Conservation (phyloP, 129 eudicot species). For the Logfia minima region DNA sequence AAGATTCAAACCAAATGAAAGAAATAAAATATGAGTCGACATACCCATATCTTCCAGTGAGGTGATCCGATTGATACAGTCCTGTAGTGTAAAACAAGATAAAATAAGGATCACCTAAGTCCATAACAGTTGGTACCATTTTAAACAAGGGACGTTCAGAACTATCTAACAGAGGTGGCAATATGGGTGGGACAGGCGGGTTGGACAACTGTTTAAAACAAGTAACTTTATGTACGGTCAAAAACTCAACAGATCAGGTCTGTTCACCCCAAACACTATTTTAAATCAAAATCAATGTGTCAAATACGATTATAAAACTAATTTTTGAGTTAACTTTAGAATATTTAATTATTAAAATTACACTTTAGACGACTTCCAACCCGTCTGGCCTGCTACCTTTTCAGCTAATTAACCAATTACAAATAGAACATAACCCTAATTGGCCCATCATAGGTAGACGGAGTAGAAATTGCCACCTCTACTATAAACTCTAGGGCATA, state of each 20-base stretch:
- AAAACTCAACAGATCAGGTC: too few species aligned
- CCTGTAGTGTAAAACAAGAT: constrained; percentile 44
- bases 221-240: not conserved
- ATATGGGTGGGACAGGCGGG: not conserved
- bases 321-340: too few species aligned
- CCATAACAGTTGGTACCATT: constrained; percentile 9
- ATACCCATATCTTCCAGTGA: constrained; percentile 87
- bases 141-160: not conserved
- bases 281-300: too few species aligned
- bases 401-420: not conserved
- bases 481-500: not conserved
- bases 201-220: not conserved
- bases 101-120: not conserved
- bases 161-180: not conserved
- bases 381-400: too few species aligned
- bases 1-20: not conserved
- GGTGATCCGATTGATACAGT: constrained; percentile 85
- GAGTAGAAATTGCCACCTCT: not conserved
- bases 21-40: not conserved
- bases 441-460: too few species aligned
- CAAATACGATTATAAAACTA: too few species aligned
- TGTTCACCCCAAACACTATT: too few species aligned
- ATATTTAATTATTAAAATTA: not conserved
- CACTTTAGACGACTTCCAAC: not conserved
- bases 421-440: too few species aligned